Evolutionary conservation across 495 filamentous ascomycete genomes (phyloP).

Genomic region (Penicillium bialowiezense): DNA sequence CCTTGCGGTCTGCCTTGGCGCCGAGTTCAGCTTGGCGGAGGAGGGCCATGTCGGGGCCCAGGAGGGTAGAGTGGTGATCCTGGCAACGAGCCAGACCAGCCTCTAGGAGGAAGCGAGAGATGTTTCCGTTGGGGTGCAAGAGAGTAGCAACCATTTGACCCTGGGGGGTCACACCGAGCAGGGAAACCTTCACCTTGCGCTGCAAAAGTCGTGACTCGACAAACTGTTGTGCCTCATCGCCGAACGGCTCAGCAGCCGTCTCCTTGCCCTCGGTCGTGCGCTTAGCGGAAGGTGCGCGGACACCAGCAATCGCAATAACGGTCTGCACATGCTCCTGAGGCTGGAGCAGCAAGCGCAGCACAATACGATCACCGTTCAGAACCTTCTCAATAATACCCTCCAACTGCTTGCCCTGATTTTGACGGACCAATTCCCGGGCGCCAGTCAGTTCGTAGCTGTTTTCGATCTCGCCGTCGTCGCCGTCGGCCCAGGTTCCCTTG

Average conservation of each 20-base stretch:
- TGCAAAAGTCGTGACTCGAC: constrained; percentile 83
- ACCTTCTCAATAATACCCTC: constrained; percentile 86
- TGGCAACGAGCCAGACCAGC: constrained; percentile 88
- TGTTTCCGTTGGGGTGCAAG: constrained; percentile 84
- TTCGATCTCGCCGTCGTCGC: constrained; percentile 61
- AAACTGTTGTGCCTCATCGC: constrained; percentile 79
- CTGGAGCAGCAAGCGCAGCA: constrained; percentile 73
- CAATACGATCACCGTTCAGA: constrained; percentile 82
- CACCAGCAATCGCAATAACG: constrained; percentile 83
- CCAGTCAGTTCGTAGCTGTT: constrained; percentile 75
- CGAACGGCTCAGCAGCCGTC: constrained; percentile 81
- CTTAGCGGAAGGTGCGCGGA: constrained; percentile 81
- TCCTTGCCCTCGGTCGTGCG: constrained; percentile 76
- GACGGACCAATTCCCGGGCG: constrained; percentile 65
- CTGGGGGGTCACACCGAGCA: constrained; percentile 85
- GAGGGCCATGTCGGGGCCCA: constrained; percentile 79
- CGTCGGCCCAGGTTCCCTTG: constrained; percentile 71
- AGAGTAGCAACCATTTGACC: constrained; percentile 77
- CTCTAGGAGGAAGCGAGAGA: constrained; percentile 82
- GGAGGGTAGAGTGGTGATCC: constrained; percentile 87
- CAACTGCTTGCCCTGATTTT: constrained; percentile 73
- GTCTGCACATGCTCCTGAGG: constrained; percentile 80
- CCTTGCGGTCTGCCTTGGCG: constrained; percentile 70
- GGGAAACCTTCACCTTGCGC: constrained; percentile 73
- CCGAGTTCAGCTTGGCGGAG: constrained; percentile 84